These are phyloP conservation scores for Aspergillus brunneoviolaceus DNA, from an alignment of 2,329 filamentous ascomycete genomes.

Conservation along the genomic window DNA sequence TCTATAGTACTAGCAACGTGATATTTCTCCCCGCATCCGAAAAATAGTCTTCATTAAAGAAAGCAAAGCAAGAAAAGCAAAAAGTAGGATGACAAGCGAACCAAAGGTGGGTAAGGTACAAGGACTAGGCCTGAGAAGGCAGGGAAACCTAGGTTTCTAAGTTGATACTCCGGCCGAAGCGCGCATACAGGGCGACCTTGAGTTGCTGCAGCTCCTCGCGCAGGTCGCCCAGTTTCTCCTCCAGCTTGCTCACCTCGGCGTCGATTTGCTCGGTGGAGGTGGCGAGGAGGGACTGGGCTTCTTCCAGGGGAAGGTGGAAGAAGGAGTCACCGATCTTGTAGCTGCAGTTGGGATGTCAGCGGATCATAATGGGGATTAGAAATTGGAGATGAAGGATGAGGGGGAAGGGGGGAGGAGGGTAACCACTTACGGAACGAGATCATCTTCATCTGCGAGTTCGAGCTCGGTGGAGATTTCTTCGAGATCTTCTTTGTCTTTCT, in stretches of 20 bases:
- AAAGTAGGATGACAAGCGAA: neutral
- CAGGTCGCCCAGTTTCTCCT: conserved; percentile 71
- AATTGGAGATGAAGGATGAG: neutral
- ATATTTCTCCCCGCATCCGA: too few relatives aligned
- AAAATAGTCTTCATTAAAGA: neutral
- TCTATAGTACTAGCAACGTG: too few relatives aligned
- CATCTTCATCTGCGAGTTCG: conserved; percentile 93
- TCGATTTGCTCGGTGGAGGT: conserved; percentile 72
- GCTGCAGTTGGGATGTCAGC: conserved; percentile 48
- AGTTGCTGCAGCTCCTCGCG: conserved; percentile 85
- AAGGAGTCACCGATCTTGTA: conserved; percentile 98
- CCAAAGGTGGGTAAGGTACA: neutral
- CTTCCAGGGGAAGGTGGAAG: conserved; percentile 76
- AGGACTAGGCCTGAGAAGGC: too few relatives aligned
- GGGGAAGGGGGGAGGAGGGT: neutral
- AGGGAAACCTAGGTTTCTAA: conserved; percentile 68
- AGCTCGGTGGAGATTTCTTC: conserved; percentile 89
- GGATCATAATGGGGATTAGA: neutral
- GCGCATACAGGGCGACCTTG: conserved; percentile 88
- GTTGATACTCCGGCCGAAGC: conserved; percentile 97
- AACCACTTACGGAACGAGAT: conserved; percentile 75
- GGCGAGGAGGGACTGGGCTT: conserved; percentile 83
- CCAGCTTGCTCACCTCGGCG: conserved; percentile 69
- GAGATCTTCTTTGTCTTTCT: conserved; percentile 99
- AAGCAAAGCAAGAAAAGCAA: neutral